These are phyloP conservation scores for Leishmania martiniquensis DNA, from an alignment of 208 protist genomes.

Conservation along the genomic window DNA sequence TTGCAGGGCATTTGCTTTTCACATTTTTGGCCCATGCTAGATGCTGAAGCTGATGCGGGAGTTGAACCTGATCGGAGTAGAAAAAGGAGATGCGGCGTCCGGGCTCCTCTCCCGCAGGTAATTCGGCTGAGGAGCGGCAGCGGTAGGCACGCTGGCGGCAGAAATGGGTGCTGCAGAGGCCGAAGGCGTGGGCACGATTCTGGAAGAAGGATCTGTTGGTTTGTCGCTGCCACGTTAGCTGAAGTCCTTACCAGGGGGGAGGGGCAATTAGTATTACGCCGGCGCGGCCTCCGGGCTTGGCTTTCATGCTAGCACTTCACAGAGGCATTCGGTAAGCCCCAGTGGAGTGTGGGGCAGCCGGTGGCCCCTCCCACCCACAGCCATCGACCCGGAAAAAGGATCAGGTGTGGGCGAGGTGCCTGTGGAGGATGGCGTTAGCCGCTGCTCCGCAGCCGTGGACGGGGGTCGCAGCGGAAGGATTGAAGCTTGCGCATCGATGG, in stretches of 20 bases:
- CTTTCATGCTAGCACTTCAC: constrained; percentile 1
- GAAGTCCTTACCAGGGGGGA: neutral
- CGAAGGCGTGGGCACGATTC: constrained; percentile 3
- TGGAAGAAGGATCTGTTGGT: constrained; percentile 8
- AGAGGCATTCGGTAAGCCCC: neutral
- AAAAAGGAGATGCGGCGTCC: constrained; percentile 24
- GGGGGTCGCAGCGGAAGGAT: too few species aligned
- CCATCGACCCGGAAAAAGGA: too few species aligned
- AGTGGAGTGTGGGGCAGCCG: neutral
- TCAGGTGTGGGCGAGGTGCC: too few species aligned
- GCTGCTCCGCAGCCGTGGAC: too few species aligned
- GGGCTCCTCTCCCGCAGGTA: constrained; percentile 1
- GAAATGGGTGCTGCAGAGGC: neutral
- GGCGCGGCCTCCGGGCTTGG: neutral
- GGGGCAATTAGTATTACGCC: constrained; percentile 9
- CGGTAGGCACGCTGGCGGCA: neutral
- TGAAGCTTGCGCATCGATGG: too few species aligned
- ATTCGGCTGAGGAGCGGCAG: neutral
- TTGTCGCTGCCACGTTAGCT: constrained; percentile 29
- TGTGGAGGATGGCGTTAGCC: too few species aligned
- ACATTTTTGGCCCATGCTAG: constrained; percentile 42
- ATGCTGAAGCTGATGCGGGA: constrained; percentile 42
- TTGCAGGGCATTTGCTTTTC: constrained; percentile 45
- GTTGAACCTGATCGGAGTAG: constrained; percentile 35
- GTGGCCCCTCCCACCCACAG: too few species aligned